Conservation (phyloP, 2,329 filamentous ascomycete genomes). For the Raffaelea albimanens region DNA sequence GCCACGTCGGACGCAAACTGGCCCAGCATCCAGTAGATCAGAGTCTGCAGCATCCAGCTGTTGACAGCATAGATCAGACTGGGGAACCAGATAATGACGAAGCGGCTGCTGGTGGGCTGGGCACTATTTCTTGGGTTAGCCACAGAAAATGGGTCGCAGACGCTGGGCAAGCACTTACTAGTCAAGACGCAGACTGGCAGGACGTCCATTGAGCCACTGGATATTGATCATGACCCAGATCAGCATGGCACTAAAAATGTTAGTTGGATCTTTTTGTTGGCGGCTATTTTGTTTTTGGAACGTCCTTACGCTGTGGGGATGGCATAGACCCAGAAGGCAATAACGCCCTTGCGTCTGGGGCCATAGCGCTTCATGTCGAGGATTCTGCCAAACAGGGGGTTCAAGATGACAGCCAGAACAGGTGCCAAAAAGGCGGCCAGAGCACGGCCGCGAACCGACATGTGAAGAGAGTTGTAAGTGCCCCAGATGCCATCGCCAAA, state of each 20-base stretch:
- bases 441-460: not conserved
- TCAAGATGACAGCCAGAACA: not conserved
- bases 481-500: conserved; percentile 4
- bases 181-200: conserved; percentile 1
- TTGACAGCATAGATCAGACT: not conserved
- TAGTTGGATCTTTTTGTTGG: not conserved
- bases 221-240: conserved; percentile 4
- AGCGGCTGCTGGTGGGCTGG: not conserved
- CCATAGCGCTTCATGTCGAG: not conserved
- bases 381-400: not conserved
- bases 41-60: conserved; percentile 3
- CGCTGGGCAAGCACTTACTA: no score
- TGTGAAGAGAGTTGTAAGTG: conserved; percentile 1
- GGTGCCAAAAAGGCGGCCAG: not conserved
- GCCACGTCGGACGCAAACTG: conserved; percentile 1
- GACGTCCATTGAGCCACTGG: not conserved
- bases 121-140: no score
- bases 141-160: no score
- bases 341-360: not conserved
- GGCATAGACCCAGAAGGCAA: conserved; percentile 1
- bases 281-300: no score
- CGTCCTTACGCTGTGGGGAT: no score
- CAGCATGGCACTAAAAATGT: not conserved
- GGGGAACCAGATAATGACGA: not conserved
- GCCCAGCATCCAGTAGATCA: conserved; percentile 3